phyloP scores from a whole-genome alignment of 2,329 filamentous ascomycete species.

The Dendryphion nanum region DNA sequence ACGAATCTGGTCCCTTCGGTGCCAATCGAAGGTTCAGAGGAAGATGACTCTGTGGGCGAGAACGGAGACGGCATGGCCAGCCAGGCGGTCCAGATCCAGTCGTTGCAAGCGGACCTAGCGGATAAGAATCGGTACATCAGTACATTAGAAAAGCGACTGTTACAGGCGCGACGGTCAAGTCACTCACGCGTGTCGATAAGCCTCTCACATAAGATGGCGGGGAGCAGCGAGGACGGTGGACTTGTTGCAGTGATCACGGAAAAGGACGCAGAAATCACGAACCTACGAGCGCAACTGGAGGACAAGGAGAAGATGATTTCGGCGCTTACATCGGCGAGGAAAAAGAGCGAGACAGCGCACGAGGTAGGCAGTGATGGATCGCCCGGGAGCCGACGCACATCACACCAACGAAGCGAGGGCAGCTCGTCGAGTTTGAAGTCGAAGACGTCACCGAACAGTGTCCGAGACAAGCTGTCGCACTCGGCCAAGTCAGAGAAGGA shows the following conservation, averaged over 20 bases:
- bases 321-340: conserved; percentile 79
- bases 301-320: conserved; percentile 94
- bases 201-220: conserved; percentile 60
- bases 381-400: conserved; percentile 34
- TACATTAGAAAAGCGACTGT: conserved; percentile 84
- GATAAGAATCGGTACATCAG: conserved; percentile 97
- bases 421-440: conserved; percentile 21
- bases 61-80: conserved; percentile 85
- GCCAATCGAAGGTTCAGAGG: conserved; percentile 36
- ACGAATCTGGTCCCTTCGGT: conserved; percentile 18
- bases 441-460: conserved; percentile 15
- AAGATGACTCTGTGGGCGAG: conserved; percentile 64
- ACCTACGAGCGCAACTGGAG: conserved; percentile 83
- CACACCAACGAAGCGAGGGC: conserved; percentile 31
- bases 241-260: conserved; percentile 72
- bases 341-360: conserved; percentile 81
- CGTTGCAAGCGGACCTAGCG: conserved; percentile 90
- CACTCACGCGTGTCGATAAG: conserved; percentile 82
- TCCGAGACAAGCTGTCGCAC: conserved; percentile 13
- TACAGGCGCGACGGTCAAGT: conserved; percentile 87
- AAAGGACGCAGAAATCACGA: conserved; percentile 89
- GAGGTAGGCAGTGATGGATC: conserved; percentile 39
- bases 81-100: conserved; percentile 77
- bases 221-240: conserved; percentile 77
- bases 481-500: conserved; percentile 54